These are phyloP conservation scores for Blastocystis sp. DNA, from an alignment of 352 stramenopile genomes.

Conservation along the genomic window DNA sequence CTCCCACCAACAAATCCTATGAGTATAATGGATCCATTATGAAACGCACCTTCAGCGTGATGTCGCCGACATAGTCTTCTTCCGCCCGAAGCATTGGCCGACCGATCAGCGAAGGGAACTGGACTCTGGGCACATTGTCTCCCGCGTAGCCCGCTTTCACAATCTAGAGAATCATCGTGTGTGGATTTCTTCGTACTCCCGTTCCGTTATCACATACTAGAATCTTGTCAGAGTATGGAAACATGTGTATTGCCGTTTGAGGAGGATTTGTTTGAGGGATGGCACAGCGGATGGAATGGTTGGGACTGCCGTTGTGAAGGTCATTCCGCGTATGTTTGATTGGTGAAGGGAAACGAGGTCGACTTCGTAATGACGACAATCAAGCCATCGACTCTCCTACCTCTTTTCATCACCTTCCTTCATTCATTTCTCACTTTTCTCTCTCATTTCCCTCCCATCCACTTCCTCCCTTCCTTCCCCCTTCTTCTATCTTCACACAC, in stretches of 20 bases:
- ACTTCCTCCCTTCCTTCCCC: no score
- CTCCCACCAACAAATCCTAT: constrained; percentile 82
- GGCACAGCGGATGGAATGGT: neutral
- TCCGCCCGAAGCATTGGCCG: constrained; percentile 87
- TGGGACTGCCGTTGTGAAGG: neutral
- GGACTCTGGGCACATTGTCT: constrained; percentile 88
- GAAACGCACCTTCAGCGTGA: constrained; percentile 71
- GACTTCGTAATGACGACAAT: no score
- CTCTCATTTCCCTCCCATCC: no score
- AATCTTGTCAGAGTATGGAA: constrained; percentile 62
- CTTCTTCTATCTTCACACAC: no score
- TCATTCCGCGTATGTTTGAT: neutral
- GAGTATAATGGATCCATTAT: neutral
- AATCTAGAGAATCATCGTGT: constrained; percentile 71
- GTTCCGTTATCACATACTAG: constrained; percentile 80
- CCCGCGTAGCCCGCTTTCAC: constrained; percentile 87
- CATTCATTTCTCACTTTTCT: no score
- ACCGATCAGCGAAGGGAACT: constrained; percentile 89
- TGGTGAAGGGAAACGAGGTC: no score
- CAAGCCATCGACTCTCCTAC: no score
- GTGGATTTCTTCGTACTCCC: constrained; percentile 72
- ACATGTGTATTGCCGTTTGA: constrained; percentile 33
- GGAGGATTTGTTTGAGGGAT: neutral
- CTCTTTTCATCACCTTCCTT: no score
- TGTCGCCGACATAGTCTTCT: constrained; percentile 76